Conservation (phyloP, 192 early-diverging fungal genomes). For the Backusella circina region DNA sequence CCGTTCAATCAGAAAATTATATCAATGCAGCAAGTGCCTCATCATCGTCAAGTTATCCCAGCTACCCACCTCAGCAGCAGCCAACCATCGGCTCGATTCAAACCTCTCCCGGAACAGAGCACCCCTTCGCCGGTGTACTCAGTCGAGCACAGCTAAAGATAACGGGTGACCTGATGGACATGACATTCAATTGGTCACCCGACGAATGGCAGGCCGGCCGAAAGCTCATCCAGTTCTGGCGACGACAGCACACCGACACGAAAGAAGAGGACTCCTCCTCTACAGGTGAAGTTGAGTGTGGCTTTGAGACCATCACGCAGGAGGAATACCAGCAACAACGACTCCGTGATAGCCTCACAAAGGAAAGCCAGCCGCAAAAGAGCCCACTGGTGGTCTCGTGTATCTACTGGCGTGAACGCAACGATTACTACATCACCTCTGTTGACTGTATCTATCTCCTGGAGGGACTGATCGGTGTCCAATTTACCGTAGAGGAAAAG, state of each 20-base stretch:
- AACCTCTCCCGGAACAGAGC: conserved; percentile 13
- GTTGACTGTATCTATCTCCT: conserved; percentile 77
- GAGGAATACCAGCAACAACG: conserved; percentile 53
- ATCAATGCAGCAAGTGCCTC: not conserved
- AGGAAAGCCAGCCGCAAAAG: conserved; percentile 56
- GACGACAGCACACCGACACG: conserved; percentile 57
- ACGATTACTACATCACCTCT: conserved; percentile 76
- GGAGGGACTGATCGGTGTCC: conserved; percentile 69
- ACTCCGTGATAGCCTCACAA: conserved; percentile 47
- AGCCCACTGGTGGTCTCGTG: conserved; percentile 65
- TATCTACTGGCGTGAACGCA: conserved; percentile 72
- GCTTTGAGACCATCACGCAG: conserved; percentile 34
- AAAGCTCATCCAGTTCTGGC: conserved; percentile 73
- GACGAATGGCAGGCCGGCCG: conserved; percentile 64
- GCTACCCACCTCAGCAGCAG: not conserved
- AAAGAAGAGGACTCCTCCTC: conserved; percentile 39
- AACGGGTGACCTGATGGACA: conserved; percentile 62
- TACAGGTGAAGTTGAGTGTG: conserved; percentile 10
- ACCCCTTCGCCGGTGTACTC: conserved; percentile 60
- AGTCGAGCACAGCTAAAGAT: conserved; percentile 74
- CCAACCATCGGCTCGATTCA: not conserved
- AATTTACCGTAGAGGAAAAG: conserved; percentile 81
- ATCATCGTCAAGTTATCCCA: not conserved
- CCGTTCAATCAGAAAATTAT: conserved; percentile 4
- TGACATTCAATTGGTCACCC: conserved; percentile 63